A percentile compares a stretch with the other conserved stretches of the same genome.
Conservation (phyloP, 2,329 filamentous ascomycete genomes). For the Mycosphaerella arachidis region DNA sequence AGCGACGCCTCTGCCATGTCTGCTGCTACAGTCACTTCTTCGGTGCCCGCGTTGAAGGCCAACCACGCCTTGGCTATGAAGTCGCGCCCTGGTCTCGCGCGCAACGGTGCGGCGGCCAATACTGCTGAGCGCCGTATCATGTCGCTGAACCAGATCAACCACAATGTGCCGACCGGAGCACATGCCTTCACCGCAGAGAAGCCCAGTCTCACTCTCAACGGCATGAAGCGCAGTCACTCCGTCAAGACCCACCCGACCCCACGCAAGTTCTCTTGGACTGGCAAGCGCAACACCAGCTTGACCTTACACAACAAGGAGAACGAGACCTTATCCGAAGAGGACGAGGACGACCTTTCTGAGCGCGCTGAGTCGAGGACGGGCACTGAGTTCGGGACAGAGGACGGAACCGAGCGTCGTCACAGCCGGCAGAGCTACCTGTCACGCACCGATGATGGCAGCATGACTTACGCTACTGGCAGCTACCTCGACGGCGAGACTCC, state of each 20-base stretch:
- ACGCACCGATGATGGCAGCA: conserved; percentile 23
- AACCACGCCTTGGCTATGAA: conserved; percentile 47
- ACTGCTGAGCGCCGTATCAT: conserved; percentile 66
- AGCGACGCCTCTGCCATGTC: conserved; percentile 40
- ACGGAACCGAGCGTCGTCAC: conserved; percentile 21
- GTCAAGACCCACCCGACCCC: conserved; percentile 31
- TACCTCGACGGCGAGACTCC: conserved; percentile 31
- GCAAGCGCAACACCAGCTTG: conserved; percentile 29
- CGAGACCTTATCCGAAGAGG: conserved; percentile 41
- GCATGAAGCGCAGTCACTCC: conserved; percentile 35
- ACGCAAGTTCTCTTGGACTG: conserved; percentile 33
- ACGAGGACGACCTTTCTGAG: conserved; percentile 33
- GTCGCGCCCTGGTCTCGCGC: conserved; percentile 39
- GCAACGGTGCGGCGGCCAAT: conserved; percentile 36
- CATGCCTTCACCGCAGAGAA: conserved; percentile 34
- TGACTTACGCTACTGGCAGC: conserved; percentile 29
- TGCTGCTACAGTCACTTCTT: conserved; percentile 37
- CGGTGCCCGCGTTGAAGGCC: conserved; percentile 28
- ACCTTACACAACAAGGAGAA: conserved; percentile 44
- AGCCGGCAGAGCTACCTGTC: conserved; percentile 23
- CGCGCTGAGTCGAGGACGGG: conserved; percentile 14
- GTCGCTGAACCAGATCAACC: conserved; percentile 83
- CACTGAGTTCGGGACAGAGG: conserved; percentile 22
- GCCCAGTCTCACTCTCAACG: conserved; percentile 24
- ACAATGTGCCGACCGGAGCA: conserved; percentile 57